A percentile compares a stretch with the other conserved stretches of the same genome.
These are phyloP conservation scores for Trypanosoma boissoni DNA, from an alignment of 208 protist species.

Conservation along the genomic window DNA sequence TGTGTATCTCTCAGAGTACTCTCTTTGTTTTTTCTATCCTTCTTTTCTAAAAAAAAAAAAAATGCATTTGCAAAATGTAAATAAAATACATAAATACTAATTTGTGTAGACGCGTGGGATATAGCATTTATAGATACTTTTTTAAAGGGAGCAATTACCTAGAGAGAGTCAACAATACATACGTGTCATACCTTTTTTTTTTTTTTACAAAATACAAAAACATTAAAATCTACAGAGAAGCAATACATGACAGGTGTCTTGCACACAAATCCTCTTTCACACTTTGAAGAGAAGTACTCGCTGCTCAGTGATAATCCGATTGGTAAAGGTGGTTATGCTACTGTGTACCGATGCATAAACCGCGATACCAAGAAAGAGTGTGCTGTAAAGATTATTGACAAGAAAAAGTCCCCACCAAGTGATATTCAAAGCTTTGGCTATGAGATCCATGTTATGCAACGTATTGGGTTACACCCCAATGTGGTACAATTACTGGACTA, in stretches of 20 bases:
- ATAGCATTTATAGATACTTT: too few species aligned
- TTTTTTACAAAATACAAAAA: too few species aligned
- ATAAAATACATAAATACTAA: too few species aligned
- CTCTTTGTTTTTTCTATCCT: too few species aligned
- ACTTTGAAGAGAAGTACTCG: not conserved
- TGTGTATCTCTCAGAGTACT: too few species aligned
- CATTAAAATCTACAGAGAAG: not conserved
- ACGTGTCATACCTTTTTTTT: too few species aligned
- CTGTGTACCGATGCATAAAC: slow-evolving; percentile 67
- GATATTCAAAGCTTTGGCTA: slow-evolving; percentile 72
- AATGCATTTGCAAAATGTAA: too few species aligned
- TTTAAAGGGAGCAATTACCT: too few species aligned
- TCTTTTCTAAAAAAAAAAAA: too few species aligned
- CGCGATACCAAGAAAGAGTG: slow-evolving; percentile 41
- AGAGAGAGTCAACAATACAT: too few species aligned
- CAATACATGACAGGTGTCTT: not conserved
- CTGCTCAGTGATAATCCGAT: slow-evolving; percentile 25
- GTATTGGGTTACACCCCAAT: slow-evolving; percentile 66
- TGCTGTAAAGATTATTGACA: slow-evolving; percentile 84
- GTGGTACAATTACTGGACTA: slow-evolving; percentile 95
- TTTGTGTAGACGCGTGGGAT: too few species aligned
- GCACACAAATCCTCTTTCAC: too few species aligned
- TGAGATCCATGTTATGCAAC: slow-evolving; percentile 75
- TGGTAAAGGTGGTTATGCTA: slow-evolving; percentile 77
- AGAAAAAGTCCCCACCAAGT: slow-evolving; percentile 58